Percentiles rank a stretch among this genome's conserved stretches.
These are phyloP conservation scores for Cruciata laevipes DNA, from an alignment of 257 asterid species.

Conservation along the genomic window DNA sequence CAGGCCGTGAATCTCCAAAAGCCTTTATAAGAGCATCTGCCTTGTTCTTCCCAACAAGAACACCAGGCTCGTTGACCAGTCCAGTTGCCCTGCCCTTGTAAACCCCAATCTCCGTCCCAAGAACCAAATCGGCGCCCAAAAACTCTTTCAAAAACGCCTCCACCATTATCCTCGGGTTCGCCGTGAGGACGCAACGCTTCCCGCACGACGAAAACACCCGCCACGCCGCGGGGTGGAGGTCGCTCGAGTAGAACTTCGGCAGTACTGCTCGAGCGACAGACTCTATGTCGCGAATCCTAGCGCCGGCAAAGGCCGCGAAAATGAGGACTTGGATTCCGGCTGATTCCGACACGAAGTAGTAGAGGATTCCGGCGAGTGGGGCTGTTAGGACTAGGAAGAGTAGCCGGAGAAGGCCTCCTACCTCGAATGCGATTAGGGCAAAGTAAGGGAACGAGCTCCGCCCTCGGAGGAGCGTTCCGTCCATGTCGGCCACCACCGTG, in stretches of 20 bases:
- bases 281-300: conserved; percentile 34
- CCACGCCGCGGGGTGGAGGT: conserved; percentile 53
- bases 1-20: conserved; percentile 46
- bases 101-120: conserved; percentile 49
- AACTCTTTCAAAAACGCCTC: conserved; percentile 51
- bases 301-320: conserved; percentile 37
- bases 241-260: conserved; percentile 45
- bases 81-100: conserved; percentile 56
- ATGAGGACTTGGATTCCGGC: conserved; percentile 49
- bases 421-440: conserved; percentile 47
- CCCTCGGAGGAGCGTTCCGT: conserved; percentile 49
- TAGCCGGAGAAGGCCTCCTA: conserved; percentile 42
- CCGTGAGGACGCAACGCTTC: conserved; percentile 46
- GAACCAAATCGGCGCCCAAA: conserved; percentile 48
- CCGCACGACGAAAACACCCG: conserved; percentile 56
- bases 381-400: conserved; percentile 36
- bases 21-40: conserved; percentile 35
- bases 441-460: conserved; percentile 56
- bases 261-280: conserved; percentile 50
- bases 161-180: conserved; percentile 61
- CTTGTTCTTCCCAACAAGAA: conserved; percentile 45
- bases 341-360: conserved; percentile 48
- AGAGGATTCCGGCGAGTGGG: conserved; percentile 43
- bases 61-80: conserved; percentile 38
- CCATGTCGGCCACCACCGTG: conserved; percentile 60